Percentiles rank a stretch among this genome's conserved stretches.
phyloP scores from a whole-genome alignment of 192 early-diverging fungal genomes.

The Backusella liffmaniae region DNA sequence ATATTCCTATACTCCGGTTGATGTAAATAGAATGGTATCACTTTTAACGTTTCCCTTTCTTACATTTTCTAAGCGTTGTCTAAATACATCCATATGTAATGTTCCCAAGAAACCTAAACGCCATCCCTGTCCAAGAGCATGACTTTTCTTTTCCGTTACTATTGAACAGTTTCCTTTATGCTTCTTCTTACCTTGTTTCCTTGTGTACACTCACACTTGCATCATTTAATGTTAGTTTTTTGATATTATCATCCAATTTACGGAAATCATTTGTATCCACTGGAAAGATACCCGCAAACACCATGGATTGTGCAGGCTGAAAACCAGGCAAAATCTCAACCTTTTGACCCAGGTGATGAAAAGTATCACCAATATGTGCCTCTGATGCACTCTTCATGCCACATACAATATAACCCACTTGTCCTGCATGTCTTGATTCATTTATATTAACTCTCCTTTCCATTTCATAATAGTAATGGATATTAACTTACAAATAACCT shows the following conservation, averaged over 20 bases:
- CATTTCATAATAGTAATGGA: constrained; percentile 22
- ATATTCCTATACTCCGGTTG: constrained; percentile 65
- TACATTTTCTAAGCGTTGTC: constrained; percentile 85
- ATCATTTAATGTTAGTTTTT: constrained; percentile 95
- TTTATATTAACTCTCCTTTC: not conserved
- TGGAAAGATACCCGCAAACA: constrained; percentile 93
- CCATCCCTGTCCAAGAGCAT: constrained; percentile 93
- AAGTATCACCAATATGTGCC: constrained; percentile 95
- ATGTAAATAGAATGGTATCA: not conserved
- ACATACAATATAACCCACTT: constrained; percentile 90
- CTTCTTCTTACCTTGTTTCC: constrained; percentile 55
- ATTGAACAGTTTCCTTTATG: not conserved
- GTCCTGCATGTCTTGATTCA: constrained; percentile 58
- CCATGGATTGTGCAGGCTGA: constrained; percentile 94
- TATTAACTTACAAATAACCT: constrained; percentile 47
- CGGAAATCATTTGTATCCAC: constrained; percentile 87
- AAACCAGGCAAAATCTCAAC: constrained; percentile 87
- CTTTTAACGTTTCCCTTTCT: not conserved
- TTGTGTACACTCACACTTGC: constrained; percentile 86
- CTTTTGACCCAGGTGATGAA: constrained; percentile 65
- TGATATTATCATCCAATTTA: constrained; percentile 87
- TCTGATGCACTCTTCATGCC: constrained; percentile 93
- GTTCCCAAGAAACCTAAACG: constrained; percentile 95
- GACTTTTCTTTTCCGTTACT: constrained; percentile 28
- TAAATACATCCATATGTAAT: constrained; percentile 97